Percentiles rank a stretch among this genome's conserved stretches.
Conservation (phyloP, 2,329 filamentous ascomycete species). For the Orbilia oligospora region DNA sequence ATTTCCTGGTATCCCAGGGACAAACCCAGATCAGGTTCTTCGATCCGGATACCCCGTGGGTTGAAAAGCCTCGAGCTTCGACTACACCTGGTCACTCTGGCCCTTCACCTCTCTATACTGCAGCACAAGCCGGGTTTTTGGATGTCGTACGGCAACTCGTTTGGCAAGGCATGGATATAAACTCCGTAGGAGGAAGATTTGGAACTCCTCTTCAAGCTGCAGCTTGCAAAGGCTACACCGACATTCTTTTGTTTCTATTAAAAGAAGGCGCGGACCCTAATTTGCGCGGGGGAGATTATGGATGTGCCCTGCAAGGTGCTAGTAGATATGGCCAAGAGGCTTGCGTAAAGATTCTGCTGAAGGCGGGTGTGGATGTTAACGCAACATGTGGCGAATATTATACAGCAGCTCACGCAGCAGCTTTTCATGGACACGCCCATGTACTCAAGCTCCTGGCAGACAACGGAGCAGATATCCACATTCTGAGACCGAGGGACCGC, state of each 20-base stretch:
- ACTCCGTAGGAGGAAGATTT: slow-evolving; percentile 13
- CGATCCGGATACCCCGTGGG: slow-evolving; percentile 27
- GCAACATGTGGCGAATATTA: slow-evolving; percentile 19
- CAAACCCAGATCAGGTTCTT: slow-evolving; percentile 28
- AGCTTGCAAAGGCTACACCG: slow-evolving; percentile 20
- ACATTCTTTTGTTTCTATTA: slow-evolving; percentile 11
- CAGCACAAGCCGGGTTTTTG: slow-evolving; percentile 30
- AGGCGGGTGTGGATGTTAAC: slow-evolving; percentile 13
- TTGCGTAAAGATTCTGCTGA: slow-evolving; percentile 24
- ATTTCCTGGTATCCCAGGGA: slow-evolving; percentile 18
- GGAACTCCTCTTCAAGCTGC: slow-evolving; percentile 28
- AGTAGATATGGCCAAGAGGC: slow-evolving; percentile 10
- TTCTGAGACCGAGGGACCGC: no score
- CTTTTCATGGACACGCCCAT: slow-evolving; percentile 8
- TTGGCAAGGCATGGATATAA: slow-evolving; percentile 15
- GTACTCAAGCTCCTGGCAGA: no score
- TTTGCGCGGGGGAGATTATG: slow-evolving; percentile 10
- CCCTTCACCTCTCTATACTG: slow-evolving; percentile 17
- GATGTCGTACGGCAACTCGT: slow-evolving; percentile 19
- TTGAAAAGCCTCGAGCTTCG: slow-evolving; percentile 16
- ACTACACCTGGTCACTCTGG: background rate
- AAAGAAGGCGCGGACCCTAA: slow-evolving; percentile 23
- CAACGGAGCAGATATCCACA: no score
- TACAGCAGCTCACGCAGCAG: slow-evolving; percentile 23
- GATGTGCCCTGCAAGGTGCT: slow-evolving; percentile 26